Conservation (phyloP, 805 yeast genomes). For the Kodamaea kakaduensis region DNA sequence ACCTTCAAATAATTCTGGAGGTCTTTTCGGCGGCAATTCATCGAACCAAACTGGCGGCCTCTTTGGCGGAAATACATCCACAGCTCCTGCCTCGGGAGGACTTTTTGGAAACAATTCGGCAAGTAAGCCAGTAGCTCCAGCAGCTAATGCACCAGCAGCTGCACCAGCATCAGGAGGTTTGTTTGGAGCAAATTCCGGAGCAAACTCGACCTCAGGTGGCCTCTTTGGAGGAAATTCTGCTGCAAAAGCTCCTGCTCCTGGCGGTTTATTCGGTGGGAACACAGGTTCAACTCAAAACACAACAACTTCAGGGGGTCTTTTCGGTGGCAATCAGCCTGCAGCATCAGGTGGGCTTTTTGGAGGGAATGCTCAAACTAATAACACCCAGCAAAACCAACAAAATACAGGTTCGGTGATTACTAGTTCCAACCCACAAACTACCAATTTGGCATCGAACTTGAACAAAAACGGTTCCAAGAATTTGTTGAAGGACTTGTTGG, state of each 20-base stretch:
- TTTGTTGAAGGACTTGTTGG: conserved; percentile 66
- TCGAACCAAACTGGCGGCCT: conserved; percentile 5
- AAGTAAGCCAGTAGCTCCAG: conserved; percentile 2
- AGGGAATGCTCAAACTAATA: background rate
- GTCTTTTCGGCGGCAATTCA: conserved; percentile 9
- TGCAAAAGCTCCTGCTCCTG: conserved; percentile 4
- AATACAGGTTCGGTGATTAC: conserved; percentile 7
- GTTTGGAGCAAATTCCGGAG: conserved; percentile 5
- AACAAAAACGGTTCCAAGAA: conserved; percentile 10
- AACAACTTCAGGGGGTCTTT: conserved; percentile 6
- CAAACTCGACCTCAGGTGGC: conserved; percentile 2
- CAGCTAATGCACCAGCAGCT: background rate
- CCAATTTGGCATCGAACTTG: background rate
- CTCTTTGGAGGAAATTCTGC: conserved; percentile 5
- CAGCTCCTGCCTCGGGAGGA: conserved; percentile 2
- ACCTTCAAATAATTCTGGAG: background rate
- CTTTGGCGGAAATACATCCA: conserved; percentile 5
- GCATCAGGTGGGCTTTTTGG: conserved; percentile 9
- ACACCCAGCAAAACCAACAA: background rate
- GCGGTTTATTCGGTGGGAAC: conserved; percentile 8
- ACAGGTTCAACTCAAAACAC: conserved; percentile 4
- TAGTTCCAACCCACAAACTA: background rate
- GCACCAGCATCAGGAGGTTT: conserved; percentile 4
- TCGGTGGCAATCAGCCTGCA: conserved; percentile 1
- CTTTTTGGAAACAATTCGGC: conserved; percentile 6